phyloP scores from a whole-genome alignment of 2,329 filamentous ascomycete species.

The Fusarium sterilihyphosum region DNA sequence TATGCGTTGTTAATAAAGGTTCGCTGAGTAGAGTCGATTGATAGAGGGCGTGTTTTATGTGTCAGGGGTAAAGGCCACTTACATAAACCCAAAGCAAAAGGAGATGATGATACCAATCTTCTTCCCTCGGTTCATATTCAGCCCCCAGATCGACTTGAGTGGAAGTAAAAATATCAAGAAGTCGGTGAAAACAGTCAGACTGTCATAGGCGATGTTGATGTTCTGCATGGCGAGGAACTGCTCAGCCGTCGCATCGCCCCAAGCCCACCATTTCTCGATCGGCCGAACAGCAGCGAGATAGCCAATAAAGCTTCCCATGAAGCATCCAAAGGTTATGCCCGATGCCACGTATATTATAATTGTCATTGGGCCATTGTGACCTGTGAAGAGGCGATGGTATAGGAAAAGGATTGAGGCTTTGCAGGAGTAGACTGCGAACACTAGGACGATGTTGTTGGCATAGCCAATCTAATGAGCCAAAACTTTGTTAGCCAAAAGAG shows the following conservation, averaged over 20 bases:
- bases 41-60: not conserved
- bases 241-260: slow-evolving; percentile 6
- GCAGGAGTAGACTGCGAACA: not conserved
- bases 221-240: slow-evolving; percentile 10
- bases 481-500: accelerated
- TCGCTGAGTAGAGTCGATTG: accelerated
- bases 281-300: not conserved
- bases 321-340: not conserved
- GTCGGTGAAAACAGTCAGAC: slow-evolving; percentile 1
- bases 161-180: slow-evolving; percentile 13
- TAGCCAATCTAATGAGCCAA: not conserved
- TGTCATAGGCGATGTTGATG: slow-evolving; percentile 7
- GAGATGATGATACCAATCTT: slow-evolving; percentile 8
- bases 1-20: not conserved
- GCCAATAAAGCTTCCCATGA: slow-evolving; percentile 7
- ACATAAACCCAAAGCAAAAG: slow-evolving; percentile 8
- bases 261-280: slow-evolving; percentile 13
- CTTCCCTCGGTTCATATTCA: slow-evolving; percentile 7
- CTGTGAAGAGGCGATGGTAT: slow-evolving; percentile 6
- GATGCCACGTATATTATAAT: slow-evolving; percentile 9
- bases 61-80: not conserved
- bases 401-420: slow-evolving; percentile 10
- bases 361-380: not conserved
- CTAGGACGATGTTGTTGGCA: slow-evolving; percentile 2
- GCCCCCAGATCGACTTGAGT: slow-evolving; percentile 2